Conservation (phyloP, 768 basidiomycete genomes). For the Termitomyces sp. region DNA sequence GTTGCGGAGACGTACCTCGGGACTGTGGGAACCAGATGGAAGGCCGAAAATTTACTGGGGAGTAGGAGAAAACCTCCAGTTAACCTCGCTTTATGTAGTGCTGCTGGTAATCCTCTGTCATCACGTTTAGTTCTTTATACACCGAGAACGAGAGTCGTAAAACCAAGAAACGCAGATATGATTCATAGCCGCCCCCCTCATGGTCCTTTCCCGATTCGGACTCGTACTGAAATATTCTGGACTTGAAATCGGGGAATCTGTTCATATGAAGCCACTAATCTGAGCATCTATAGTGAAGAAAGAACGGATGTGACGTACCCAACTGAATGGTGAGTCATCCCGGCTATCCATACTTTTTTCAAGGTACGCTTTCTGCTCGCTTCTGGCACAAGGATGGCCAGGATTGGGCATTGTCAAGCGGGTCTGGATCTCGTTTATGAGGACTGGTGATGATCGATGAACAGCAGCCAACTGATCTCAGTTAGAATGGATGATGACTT, state of each 20-base stretch:
- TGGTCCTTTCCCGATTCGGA: background rate
- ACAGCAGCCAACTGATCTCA: background rate
- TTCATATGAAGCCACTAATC: background rate
- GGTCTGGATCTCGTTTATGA: background rate
- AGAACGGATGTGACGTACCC: background rate
- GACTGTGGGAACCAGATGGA: background rate
- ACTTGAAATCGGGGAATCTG: background rate
- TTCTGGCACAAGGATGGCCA: background rate
- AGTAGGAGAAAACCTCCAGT: background rate
- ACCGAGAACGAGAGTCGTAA: background rate
- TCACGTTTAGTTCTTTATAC: background rate
- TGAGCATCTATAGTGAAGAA: background rate
- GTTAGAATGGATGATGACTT: background rate
- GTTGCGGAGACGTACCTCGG: background rate
- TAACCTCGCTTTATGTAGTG: background rate
- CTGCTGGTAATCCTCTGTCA: background rate
- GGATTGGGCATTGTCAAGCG: background rate
- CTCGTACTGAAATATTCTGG: background rate
- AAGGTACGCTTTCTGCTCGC: background rate
- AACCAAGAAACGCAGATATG: background rate
- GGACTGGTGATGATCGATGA: background rate
- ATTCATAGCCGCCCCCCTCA: background rate
- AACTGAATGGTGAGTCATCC: background rate
- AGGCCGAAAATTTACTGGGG: background rate
- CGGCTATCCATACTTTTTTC: background rate